Evolutionary conservation across 306 rosid genomes (phyloP), one percentile per base, ranked within the genome.

Genomic region (Prunus campanulata): DNA sequence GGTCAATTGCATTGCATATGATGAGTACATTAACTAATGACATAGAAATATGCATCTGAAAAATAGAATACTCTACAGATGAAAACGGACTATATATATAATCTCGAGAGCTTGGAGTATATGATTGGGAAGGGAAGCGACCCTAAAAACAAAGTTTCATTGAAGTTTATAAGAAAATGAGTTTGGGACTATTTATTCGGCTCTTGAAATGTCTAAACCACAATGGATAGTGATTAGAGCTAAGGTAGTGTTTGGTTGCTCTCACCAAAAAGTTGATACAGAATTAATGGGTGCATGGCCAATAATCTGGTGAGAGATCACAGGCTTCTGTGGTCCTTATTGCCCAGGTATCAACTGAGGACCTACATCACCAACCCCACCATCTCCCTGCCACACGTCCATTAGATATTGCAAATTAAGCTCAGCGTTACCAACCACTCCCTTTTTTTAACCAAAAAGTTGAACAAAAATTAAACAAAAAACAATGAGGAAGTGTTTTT

Each of bases 31-130:
- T 72, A 25, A 24, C 19, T 30, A 62, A 7, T 25, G 11, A 2
- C 9, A 22, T 39, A 69, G 27, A 25, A 25, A 25, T 25, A 25
- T 25, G 27, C 78, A 83, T 67, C 77, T 62, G 51, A 44, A 13
- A 20, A 35, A 10, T 14, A 59, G 19, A 20, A 13, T 51, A 67
- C 11, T 19, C 46, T 20, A 59, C 35, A 55, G 24, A 52, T 51
- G 49, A 70, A 30, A 70, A 52, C 19, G 11, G 13, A 55, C 10
- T 47, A 12, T 2, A 32, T 32, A 18, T 35, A 55, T 18, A n/a
- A 65, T 22, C 22, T 24, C 44, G 32, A 2, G 63, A 71, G 8
- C 74, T 32, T 25, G 1, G 27, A 25, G 27, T 25, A 25, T 25
- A 25, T 1, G 39, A 32, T 32, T 5, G 39, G 39, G 6, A 32